Conservation (phyloP, 805 yeast genomes). For the Yamadazyma sp. region DNA sequence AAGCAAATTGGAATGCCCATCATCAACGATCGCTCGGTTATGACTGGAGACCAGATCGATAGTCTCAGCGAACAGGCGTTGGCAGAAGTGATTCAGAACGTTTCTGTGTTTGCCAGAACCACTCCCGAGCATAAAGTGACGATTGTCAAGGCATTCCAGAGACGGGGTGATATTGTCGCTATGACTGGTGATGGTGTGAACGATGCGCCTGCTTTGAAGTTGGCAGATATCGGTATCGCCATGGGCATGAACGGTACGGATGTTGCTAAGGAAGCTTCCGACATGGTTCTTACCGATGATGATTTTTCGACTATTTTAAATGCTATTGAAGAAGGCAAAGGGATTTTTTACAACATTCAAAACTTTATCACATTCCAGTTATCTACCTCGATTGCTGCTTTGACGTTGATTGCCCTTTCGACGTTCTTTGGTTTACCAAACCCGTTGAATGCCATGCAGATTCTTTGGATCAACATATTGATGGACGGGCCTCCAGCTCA, state of each 20-base stretch:
- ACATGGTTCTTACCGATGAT: conserved; percentile 95
- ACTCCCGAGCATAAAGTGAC: conserved; percentile 92
- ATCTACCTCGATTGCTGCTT: conserved; percentile 93
- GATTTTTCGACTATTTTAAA: conserved; percentile 91
- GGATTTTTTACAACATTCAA: conserved; percentile 93
- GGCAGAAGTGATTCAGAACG: conserved; percentile 73
- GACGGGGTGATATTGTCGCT: conserved; percentile 92
- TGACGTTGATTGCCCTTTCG: conserved; percentile 82
- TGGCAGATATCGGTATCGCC: conserved; percentile 94
- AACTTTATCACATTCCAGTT: conserved; percentile 92
- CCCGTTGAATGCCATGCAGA: conserved; percentile 97
- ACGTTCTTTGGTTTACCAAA: conserved; percentile 87
- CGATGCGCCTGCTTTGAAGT: conserved; percentile 96
- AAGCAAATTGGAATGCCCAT: conserved; percentile 87
- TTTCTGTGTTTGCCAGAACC: conserved; percentile 90
- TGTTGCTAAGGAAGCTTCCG: conserved; percentile 98
- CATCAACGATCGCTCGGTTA: conserved; percentile 61
- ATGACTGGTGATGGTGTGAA: conserved; percentile 99
- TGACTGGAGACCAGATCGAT: conserved; percentile 85
- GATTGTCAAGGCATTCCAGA: conserved; percentile 85
- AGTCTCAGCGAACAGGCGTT: conserved; percentile 68
- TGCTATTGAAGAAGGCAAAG: conserved; percentile 97
- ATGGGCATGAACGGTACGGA: conserved; percentile 96
- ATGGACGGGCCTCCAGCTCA: conserved; percentile 99
- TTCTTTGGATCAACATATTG: conserved; percentile 92